Evolutionary conservation across 2,329 filamentous ascomycete genomes (phyloP).

Genomic region (Chrysoporthe puriensis): DNA sequence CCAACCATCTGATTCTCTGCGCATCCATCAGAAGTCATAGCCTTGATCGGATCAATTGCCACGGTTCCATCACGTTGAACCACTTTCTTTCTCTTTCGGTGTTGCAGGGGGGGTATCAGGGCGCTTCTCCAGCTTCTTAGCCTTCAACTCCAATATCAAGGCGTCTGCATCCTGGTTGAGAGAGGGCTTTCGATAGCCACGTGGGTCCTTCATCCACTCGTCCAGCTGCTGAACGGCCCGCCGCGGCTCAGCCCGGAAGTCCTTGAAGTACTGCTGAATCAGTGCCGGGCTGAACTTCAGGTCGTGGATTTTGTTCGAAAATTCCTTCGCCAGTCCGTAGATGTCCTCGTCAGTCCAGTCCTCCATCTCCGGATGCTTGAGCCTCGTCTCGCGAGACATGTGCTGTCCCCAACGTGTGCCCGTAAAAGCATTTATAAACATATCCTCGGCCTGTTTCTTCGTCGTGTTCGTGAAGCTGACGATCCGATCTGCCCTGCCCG

Average conservation of each 20-base stretch:
- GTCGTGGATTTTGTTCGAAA: constrained; percentile 15
- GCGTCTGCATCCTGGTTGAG: not conserved
- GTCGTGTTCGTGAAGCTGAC: constrained; percentile 23
- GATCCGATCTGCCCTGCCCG: constrained; percentile 24
- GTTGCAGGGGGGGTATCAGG: not conserved
- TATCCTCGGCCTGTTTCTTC: constrained; percentile 21
- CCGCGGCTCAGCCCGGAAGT: constrained; percentile 25
- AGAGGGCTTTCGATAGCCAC: constrained; percentile 22
- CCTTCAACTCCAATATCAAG: not conserved
- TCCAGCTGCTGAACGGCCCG: constrained; percentile 21
- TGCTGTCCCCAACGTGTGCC: constrained; percentile 23
- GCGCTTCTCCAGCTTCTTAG: not conserved
- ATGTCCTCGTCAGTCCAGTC: constrained; percentile 25
- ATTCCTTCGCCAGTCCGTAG: constrained; percentile 9
- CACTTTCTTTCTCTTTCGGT: not conserved
- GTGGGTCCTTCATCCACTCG: constrained; percentile 22
- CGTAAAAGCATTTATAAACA: constrained; percentile 24
- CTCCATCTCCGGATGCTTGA: constrained; percentile 21
- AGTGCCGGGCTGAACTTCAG: constrained; percentile 25
- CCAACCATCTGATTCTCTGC: no score
- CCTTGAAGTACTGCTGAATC: constrained; percentile 28
- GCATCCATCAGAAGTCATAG: no score
- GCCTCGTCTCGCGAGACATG: constrained; percentile 10
- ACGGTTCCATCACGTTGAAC: not conserved
- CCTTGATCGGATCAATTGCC: not conserved